Evolutionary conservation across 163 green algal genomes (phyloP).

Genomic region (Coccomyxa subellipsoidea): DNA sequence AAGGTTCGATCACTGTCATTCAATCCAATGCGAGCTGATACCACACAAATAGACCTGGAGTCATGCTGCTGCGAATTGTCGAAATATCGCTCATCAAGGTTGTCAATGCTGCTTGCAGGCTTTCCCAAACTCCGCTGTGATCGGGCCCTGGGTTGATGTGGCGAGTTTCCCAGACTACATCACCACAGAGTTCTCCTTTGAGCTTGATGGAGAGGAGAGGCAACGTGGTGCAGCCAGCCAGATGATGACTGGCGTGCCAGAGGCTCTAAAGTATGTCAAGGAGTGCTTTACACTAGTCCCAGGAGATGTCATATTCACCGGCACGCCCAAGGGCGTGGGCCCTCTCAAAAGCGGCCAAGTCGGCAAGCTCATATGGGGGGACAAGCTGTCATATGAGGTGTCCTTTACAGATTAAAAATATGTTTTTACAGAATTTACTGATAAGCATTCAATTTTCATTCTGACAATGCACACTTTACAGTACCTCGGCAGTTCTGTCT

Average conservation of each 20-base stretch:
- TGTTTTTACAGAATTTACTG: background rate
- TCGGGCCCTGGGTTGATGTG: constrained; percentile 27
- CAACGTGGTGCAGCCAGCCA: constrained; percentile 22
- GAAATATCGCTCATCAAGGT: too few species aligned
- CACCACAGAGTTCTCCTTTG: constrained; percentile 19
- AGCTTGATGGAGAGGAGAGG: constrained; percentile 18
- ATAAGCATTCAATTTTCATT: too few species aligned
- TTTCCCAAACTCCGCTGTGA: constrained; percentile 22
- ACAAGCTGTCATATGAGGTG: constrained; percentile 26
- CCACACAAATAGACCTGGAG: too few species aligned
- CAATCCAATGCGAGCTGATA: background rate
- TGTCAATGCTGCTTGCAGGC: background rate
- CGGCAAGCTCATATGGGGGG: constrained; percentile 22
- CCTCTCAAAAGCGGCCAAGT: constrained; percentile 15
- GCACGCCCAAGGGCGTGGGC: constrained; percentile 32
- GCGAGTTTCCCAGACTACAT: constrained; percentile 22
- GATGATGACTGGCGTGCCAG: constrained; percentile 17
- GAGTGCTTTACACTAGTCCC: constrained; percentile 17
- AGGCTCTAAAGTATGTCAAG: constrained; percentile 15
- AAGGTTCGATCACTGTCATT: constrained; percentile 3
- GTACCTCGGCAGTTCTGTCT: too few species aligned
- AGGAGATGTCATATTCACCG: constrained; percentile 37
- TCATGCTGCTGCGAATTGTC: too few species aligned
- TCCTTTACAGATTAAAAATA: constrained; percentile 8
- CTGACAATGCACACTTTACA: too few species aligned